phyloP scores from a whole-genome alignment of 2,329 filamentous ascomycete genomes.

The Penicillium sp. region DNA sequence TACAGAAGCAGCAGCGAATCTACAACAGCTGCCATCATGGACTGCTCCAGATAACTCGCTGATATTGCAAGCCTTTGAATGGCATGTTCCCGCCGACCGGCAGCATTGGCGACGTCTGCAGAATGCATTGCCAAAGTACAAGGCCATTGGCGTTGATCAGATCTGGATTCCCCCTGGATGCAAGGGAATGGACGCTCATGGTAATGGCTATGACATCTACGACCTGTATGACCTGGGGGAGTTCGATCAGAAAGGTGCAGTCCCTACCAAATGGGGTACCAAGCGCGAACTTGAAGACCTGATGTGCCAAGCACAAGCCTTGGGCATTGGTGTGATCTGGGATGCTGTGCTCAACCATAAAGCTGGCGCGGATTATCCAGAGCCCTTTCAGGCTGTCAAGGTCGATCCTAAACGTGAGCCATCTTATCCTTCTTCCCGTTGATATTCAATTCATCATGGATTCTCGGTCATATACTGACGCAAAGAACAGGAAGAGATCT shows the following conservation, averaged over 20 bases:
- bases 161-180: slow-evolving; percentile 70
- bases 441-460: not conserved
- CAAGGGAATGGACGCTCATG: slow-evolving; percentile 60
- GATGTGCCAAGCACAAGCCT: slow-evolving; percentile 48
- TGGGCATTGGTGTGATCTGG: slow-evolving; percentile 61
- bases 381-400: slow-evolving; percentile 61
- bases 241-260: slow-evolving; percentile 66
- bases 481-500: slow-evolving; percentile 46
- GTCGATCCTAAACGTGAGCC: slow-evolving; percentile 54
- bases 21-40: slow-evolving; percentile 33
- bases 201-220: slow-evolving; percentile 69
- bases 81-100: slow-evolving; percentile 63
- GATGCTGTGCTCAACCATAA: slow-evolving; percentile 73
- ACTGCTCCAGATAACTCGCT: slow-evolving; percentile 40
- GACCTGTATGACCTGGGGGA: slow-evolving; percentile 70
- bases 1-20: slow-evolving; percentile 18
- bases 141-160: slow-evolving; percentile 59
- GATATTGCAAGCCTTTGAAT: slow-evolving; percentile 71
- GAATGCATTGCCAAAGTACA: slow-evolving; percentile 53
- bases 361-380: slow-evolving; percentile 64
- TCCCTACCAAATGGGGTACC: slow-evolving; percentile 66
- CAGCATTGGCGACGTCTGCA: slow-evolving; percentile 61
- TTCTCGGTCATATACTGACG: not conserved
- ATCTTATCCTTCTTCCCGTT: not conserved
- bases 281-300: slow-evolving; percentile 60